These are phyloP conservation scores for Silene conica DNA, from an alignment of 148 eudicot species.

Conservation along the genomic window DNA sequence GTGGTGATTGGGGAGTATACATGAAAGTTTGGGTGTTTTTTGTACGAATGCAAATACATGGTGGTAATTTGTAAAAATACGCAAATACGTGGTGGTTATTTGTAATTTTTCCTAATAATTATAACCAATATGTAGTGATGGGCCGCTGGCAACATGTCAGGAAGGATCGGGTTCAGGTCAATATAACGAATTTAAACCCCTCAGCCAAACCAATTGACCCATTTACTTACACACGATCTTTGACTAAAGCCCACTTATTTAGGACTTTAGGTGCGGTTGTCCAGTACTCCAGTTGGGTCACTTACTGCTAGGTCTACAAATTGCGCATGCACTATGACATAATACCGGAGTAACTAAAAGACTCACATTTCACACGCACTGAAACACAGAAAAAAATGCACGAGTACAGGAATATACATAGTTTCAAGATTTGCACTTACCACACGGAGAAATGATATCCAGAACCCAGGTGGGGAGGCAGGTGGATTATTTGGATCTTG, in stretches of 20 bases:
- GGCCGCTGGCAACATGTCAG: too few relatives aligned
- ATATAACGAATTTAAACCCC: too few relatives aligned
- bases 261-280: not conserved
- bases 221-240: not conserved
- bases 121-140: too few relatives aligned
- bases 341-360: not conserved
- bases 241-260: not conserved
- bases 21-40: too few relatives aligned
- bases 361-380: not conserved
- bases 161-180: too few relatives aligned
- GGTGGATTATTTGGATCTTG: conserved; percentile 96
- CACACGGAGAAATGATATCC: conserved; percentile 91
- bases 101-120: too few relatives aligned
- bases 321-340: not conserved
- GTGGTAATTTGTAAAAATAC: too few relatives aligned
- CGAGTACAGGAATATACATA: not conserved
- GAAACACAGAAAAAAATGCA: not conserved
- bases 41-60: too few relatives aligned
- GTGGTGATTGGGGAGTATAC: too few relatives aligned
- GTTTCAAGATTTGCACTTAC: conserved; percentile 37
- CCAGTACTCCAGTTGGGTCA: not conserved
- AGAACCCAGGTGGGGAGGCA: conserved; percentile 85
- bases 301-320: not conserved
- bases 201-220: too few relatives aligned
- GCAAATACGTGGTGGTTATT: too few relatives aligned